Evolutionary conservation across 495 filamentous ascomycete species (phyloP).

Genomic region (Xylaria grammica): DNA sequence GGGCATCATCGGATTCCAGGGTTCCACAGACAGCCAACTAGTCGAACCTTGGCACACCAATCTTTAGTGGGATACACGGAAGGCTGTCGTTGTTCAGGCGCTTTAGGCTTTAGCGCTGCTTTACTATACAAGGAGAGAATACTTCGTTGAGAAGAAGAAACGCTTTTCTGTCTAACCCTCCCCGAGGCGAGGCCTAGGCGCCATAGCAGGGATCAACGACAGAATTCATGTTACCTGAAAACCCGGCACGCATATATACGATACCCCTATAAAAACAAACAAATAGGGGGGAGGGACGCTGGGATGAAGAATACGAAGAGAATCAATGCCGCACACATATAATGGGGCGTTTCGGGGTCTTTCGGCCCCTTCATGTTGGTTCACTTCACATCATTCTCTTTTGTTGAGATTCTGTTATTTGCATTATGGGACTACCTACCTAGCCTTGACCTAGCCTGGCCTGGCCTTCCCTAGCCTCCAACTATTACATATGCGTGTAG

Average conservation of each 20-base stretch:
- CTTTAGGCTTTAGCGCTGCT: no score
- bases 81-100: no score
- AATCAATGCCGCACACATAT: neutral
- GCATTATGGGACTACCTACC: neutral
- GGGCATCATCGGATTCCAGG: neutral
- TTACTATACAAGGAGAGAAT: no score
- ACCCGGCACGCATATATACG: neutral
- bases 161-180: no score
- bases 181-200: no score
- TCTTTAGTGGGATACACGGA: neutral
- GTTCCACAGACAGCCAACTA: neutral
- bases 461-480: neutral
- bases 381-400: conserved; percentile 3
- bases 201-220: no score
- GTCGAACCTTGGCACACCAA: neutral
- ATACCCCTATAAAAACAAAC: neutral
- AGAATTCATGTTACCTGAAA: neutral
- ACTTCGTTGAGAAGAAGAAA: no score
- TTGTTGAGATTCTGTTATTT: neutral
- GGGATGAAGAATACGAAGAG: neutral
- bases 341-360: neutral
- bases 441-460: neutral
- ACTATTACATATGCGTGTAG: neutral
- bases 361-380: neutral
- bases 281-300: neutral